Evolutionary conservation across 352 stramenopile genomes (phyloP).

Genomic region (Phytophthora agathidicida): DNA sequence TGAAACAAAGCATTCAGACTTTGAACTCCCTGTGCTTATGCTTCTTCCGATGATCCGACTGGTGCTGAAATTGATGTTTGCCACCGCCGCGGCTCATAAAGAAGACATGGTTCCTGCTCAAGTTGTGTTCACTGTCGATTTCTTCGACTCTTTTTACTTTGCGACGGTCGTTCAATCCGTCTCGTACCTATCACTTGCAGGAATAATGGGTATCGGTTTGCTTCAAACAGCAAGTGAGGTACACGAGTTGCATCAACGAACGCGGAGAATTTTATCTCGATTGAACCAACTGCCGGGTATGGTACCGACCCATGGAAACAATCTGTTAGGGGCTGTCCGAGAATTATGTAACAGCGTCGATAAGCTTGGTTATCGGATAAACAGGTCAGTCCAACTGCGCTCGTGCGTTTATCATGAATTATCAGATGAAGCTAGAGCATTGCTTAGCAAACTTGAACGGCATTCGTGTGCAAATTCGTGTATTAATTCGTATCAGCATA

Average conservation of each 20-base stretch:
- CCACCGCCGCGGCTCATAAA: not conserved
- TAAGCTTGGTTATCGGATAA: too few relatives aligned
- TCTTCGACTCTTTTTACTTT: conserved; percentile 15
- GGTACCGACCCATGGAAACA: not conserved
- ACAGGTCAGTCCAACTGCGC: conserved; percentile 6
- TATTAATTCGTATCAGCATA: not conserved
- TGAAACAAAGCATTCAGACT: not conserved
- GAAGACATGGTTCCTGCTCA: conserved; percentile 13
- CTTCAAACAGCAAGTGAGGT: conserved; percentile 7
- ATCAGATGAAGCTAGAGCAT: not conserved
- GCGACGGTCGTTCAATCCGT: conserved; percentile 2
- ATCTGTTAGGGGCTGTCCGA: not conserved
- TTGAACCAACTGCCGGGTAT: not conserved
- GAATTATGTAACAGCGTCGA: not conserved
- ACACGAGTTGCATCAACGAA: conserved; percentile 3
- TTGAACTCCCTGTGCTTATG: conserved; percentile 11
- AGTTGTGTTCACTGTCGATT: conserved; percentile 17
- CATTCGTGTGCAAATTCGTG: not conserved
- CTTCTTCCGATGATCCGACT: conserved; percentile 1
- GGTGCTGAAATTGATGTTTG: conserved; percentile 2
- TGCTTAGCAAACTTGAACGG: conserved; percentile 4
- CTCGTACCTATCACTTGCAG: not conserved
- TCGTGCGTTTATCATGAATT: conserved; percentile 19
- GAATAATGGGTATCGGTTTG: conserved; percentile 3
- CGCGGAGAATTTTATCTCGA: not conserved